Evolutionary conservation across 179 eudicot species (phyloP).

Genomic region (Drosera spatulata): DNA sequence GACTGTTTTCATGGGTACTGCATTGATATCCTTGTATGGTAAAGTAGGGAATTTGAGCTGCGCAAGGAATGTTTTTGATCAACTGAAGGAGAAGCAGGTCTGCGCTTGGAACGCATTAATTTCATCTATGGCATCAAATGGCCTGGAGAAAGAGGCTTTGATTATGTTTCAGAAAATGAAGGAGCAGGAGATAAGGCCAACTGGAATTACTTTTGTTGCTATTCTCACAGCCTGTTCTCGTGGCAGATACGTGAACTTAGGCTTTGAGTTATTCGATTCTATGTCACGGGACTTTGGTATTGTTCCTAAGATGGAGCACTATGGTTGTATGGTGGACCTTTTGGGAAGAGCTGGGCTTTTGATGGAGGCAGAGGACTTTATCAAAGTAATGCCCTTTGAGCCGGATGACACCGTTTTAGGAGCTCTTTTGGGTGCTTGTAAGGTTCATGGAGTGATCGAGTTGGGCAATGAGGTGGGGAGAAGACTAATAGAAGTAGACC

Average conservation of each 20-base stretch:
- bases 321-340: conserved; percentile 65
- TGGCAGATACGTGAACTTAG: conserved; percentile 32
- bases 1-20: conserved; percentile 33
- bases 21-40: conserved; percentile 45
- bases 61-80: conserved; percentile 29
- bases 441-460: conserved; percentile 40
- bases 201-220: conserved; percentile 47
- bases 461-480: conserved; percentile 37
- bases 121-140: conserved; percentile 39
- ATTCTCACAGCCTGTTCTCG: conserved; percentile 55
- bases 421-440: conserved; percentile 56
- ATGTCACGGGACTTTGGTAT: conserved; percentile 28
- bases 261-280: conserved; percentile 35
- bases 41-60: conserved; percentile 34
- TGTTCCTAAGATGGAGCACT: conserved; percentile 52
- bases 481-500: conserved; percentile 27
- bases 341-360: conserved; percentile 49
- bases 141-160: conserved; percentile 36
- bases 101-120: conserved; percentile 49
- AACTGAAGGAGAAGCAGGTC: conserved; percentile 24
- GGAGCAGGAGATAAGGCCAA: conserved; percentile 25
- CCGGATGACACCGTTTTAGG: conserved; percentile 55
- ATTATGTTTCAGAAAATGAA: conserved; percentile 40
- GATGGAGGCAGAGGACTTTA: conserved; percentile 40
- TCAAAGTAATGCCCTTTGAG: conserved; percentile 42